These are phyloP conservation scores for Malassezia slooffiae DNA, from an alignment of 1,284 basidiomycete species.

Conservation along the genomic window DNA sequence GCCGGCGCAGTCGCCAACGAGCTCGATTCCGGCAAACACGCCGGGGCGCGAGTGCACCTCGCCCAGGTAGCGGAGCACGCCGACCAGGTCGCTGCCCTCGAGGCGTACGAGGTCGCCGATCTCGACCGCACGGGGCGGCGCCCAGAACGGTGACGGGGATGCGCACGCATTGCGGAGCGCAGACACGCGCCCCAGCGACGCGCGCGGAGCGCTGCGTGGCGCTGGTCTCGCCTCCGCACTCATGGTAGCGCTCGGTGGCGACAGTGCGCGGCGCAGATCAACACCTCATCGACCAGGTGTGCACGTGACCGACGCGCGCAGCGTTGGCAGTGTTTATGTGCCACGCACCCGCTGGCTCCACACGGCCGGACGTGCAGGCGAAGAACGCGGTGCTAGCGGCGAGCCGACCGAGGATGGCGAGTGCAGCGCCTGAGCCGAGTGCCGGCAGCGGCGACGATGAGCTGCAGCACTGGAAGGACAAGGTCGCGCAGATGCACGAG, in stretches of 20 bases:
- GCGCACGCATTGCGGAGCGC: neutral
- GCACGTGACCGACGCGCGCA: too few species aligned
- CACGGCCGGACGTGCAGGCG: too few species aligned
- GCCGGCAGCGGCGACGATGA: conserved; percentile 32
- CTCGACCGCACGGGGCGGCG: conserved; percentile 21
- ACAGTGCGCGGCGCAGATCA: neutral
- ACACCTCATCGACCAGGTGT: too few species aligned
- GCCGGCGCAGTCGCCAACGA: conserved; percentile 50
- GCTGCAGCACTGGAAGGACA: conserved; percentile 32
- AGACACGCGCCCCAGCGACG: neutral
- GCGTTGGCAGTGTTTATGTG: too few species aligned
- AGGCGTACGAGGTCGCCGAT: conserved; percentile 34
- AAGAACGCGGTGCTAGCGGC: too few species aligned
- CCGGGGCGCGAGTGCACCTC: conserved; percentile 32
- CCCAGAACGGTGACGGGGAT: neutral
- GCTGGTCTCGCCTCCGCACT: neutral
- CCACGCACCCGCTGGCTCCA: too few species aligned
- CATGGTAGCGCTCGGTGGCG: neutral
- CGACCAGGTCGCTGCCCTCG: conserved; percentile 28
- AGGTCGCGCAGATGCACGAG: conserved; percentile 33
- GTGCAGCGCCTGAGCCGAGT: too few species aligned
- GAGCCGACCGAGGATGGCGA: too few species aligned
- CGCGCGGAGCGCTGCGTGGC: too few species aligned
- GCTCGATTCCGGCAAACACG: conserved; percentile 40
- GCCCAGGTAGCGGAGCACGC: conserved; percentile 39